phyloP scores from a whole-genome alignment of 805 yeast species.

The Ogataea glucozyma region DNA sequence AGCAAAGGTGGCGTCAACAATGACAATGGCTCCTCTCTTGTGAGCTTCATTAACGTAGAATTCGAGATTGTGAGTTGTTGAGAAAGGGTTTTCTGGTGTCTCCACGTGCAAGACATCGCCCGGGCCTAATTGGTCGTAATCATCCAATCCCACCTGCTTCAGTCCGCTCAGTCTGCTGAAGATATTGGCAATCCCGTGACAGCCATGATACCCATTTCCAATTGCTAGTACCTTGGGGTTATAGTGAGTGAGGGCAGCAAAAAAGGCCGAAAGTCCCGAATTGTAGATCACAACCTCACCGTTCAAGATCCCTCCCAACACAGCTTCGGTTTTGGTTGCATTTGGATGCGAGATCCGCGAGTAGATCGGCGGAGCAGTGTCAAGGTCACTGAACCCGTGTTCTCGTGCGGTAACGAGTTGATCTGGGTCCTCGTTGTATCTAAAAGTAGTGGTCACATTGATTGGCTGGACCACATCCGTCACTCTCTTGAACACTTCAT shows the following conservation, averaged over 20 bases:
- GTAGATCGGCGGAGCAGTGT: constrained; percentile 45
- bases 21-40: constrained; percentile 66
- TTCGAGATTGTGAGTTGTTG: constrained; percentile 61
- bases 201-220: constrained; percentile 85
- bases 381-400: background rate
- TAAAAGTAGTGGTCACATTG: constrained; percentile 76
- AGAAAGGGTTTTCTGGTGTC: constrained; percentile 87
- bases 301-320: constrained; percentile 58
- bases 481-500: constrained; percentile 49
- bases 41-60: constrained; percentile 73
- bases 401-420: constrained; percentile 47
- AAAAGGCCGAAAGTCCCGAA: constrained; percentile 81
- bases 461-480: constrained; percentile 78
- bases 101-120: constrained; percentile 85
- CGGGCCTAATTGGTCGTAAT: constrained; percentile 47
- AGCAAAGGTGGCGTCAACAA: constrained; percentile 88
- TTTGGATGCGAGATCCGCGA: constrained; percentile 79
- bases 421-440: constrained; percentile 61
- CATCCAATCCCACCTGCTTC: constrained; percentile 49
- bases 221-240: constrained; percentile 74
- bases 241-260: constrained; percentile 65
- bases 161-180: constrained; percentile 61
- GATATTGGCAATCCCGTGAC: constrained; percentile 67
- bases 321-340: constrained; percentile 63
- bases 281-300: constrained; percentile 70